Evolutionary conservation across 345 rosid genomes (phyloP), one percentile per base, ranked within the genome.

Genomic region (Heritiera fomes): DNA sequence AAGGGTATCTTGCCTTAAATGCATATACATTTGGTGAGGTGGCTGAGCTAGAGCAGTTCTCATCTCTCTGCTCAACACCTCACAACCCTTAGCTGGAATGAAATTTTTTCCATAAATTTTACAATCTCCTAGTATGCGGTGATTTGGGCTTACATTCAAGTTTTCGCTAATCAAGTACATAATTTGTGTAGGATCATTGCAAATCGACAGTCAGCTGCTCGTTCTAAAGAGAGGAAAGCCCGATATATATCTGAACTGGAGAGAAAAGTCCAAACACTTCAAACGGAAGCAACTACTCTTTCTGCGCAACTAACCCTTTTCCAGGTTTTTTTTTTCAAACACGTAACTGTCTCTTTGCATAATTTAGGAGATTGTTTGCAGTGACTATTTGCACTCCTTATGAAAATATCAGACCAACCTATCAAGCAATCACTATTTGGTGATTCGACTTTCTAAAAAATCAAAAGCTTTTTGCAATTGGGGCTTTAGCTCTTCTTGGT

Each of bases 251-350:
- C 85, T 68, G 97, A 94, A 79, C 93, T 94, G 2, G 97, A 93
- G 91, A 86, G 92, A 76, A 93, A 93, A 85, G 95, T 94, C 58
- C 95, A 91, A 82, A 88, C 95, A 17, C 92, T 93, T 80, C 97
- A 93, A 85, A 91, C 94, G 18, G 98, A 94, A 89, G 97, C 97
- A 59, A 93, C 98, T 70, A 91, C 97, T 63, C 93, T 93, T 50
- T 91, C 97, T 76, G 97, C 98, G 8, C 95, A 93, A 77, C 86
- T 94, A 43, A 88, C 98, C 38, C 82, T 94, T 49, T 93, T 90
- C 81, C 98, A 93, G 97, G 97, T 91, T 67, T 70, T 73, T 13
- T 13, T 14, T 40, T 15, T 63, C 75, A 6, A 17, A 41, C 64
- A 66, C n/a, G 66, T 30, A 2, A 12, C 15, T 62, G 60, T 46